These are phyloP conservation scores for Akanthomyces dipterigenus DNA, from an alignment of 2,329 filamentous ascomycete genomes.

Conservation along the genomic window DNA sequence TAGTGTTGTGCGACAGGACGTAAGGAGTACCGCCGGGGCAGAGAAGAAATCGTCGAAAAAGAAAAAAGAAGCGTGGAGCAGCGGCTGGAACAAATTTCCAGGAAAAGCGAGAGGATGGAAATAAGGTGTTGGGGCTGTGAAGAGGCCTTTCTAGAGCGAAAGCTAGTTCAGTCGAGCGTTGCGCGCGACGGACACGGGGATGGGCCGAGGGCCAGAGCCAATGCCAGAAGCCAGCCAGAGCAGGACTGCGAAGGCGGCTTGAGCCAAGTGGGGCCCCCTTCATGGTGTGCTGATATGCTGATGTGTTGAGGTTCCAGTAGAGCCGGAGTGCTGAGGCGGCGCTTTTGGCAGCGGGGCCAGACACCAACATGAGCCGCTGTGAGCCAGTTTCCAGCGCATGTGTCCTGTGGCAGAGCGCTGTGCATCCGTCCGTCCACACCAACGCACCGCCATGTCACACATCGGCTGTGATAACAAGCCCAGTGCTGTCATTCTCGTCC, in stretches of 20 bases:
- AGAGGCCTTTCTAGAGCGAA: background rate
- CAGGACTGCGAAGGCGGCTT: background rate
- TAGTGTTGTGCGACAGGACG: background rate
- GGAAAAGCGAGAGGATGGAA: background rate
- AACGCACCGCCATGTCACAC: background rate
- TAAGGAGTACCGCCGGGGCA: background rate
- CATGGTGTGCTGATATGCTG: background rate
- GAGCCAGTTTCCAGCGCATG: background rate
- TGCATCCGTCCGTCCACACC: background rate
- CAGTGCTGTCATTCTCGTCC: background rate
- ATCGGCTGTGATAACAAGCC: background rate
- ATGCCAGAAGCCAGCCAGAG: background rate
- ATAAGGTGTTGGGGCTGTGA: background rate
- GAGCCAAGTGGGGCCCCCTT: background rate
- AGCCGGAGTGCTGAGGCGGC: background rate
- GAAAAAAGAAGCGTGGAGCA: background rate
- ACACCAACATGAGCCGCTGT: background rate
- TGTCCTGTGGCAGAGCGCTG: background rate
- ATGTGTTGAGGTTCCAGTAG: background rate
- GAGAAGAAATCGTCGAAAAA: background rate
- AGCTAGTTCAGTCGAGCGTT: background rate
- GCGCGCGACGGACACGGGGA: conserved; percentile 1
- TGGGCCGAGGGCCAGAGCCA: too few species aligned
- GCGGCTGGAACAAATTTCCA: background rate
- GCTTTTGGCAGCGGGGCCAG: background rate